These are phyloP conservation scores for Hypoxylon rubiginosum DNA, from an alignment of 2,329 filamentous ascomycete genomes.

Conservation along the genomic window DNA sequence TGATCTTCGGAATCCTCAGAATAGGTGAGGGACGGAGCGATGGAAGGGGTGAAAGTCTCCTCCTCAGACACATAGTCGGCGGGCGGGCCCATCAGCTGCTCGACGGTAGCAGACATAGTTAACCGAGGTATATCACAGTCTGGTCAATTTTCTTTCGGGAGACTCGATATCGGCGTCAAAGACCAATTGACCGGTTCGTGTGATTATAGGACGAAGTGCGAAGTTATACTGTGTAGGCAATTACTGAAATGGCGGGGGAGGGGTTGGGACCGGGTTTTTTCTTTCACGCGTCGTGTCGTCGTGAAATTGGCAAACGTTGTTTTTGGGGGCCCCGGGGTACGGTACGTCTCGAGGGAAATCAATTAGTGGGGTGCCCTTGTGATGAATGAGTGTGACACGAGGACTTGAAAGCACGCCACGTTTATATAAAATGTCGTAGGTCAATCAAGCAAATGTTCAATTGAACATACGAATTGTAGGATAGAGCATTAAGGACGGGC, in stretches of 20 bases:
- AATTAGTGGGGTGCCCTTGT: conserved; percentile 26
- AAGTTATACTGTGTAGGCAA: not conserved
- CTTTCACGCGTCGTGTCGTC: conserved; percentile 29
- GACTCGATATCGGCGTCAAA: not conserved
- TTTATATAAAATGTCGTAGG: conserved; percentile 9
- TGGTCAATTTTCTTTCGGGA: not conserved
- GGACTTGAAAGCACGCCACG: conserved; percentile 8
- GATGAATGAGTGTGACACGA: conserved; percentile 19
- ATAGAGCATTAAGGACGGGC: not conserved
- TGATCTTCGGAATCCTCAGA: conserved; percentile 73
- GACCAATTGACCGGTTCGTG: conserved; percentile 7
- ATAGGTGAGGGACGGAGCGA: conserved; percentile 73
- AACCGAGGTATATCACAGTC: conserved; percentile 10
- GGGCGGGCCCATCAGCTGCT: conserved; percentile 58
- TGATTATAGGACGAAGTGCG: too few species aligned
- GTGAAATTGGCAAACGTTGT: conserved; percentile 13
- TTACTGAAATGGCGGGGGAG: conserved; percentile 5
- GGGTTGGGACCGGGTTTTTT: conserved; percentile 13
- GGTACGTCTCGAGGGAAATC: conserved; percentile 17
- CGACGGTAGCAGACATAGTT: conserved; percentile 54
- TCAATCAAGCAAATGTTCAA: not conserved
- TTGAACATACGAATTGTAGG: not conserved
- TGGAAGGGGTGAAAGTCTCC: conserved; percentile 59
- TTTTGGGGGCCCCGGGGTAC: conserved; percentile 18
- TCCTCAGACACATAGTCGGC: conserved; percentile 61